phyloP scores from a whole-genome alignment of 1,139 yeast genomes.

The Nematodospora anomalae region DNA sequence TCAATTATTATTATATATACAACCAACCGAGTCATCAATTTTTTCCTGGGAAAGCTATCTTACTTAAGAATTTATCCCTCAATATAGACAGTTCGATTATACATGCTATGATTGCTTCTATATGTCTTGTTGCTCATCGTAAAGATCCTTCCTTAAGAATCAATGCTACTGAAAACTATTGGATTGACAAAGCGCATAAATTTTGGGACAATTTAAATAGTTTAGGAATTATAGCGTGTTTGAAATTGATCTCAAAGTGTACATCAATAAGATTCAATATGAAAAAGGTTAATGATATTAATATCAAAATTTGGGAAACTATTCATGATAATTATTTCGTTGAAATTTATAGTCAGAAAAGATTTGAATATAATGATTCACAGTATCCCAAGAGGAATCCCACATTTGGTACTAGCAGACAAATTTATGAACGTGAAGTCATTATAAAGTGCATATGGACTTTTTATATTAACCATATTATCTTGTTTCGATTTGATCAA shows the following conservation, averaged over 20 bases:
- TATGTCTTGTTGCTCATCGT: conserved; percentile 29
- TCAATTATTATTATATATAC: conserved; percentile 51
- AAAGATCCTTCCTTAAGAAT: conserved; percentile 11
- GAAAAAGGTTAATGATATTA: conserved; percentile 15
- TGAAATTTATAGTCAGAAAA: conserved; percentile 18
- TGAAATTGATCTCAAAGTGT: conserved; percentile 20
- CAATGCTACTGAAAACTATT: conserved; percentile 33
- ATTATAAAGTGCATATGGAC: conserved; percentile 44
- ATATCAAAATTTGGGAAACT: conserved; percentile 22
- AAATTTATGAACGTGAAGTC: conserved; percentile 36
- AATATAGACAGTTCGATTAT: conserved; percentile 40
- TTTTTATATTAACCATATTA: conserved; percentile 34
- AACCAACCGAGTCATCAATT: conserved; percentile 47
- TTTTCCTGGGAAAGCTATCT: conserved; percentile 40
- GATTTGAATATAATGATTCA: conserved; percentile 12
- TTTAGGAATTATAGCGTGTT: conserved; percentile 25
- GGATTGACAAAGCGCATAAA: conserved; percentile 39
- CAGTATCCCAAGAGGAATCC: conserved; percentile 3
- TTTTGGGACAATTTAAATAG: conserved; percentile 36
- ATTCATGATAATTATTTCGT: conserved; percentile 27
- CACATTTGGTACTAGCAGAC: conserved; percentile 28
- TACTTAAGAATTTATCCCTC: conserved; percentile 34
- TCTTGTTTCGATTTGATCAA: conserved; percentile 32
- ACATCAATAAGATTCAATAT: conserved; percentile 16
- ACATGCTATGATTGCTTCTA: conserved; percentile 48